Percentiles rank a stretch among this genome's conserved stretches.
These are phyloP conservation scores for Vachellia pachyceras DNA, from an alignment of 306 rosid species.

Conservation along the genomic window DNA sequence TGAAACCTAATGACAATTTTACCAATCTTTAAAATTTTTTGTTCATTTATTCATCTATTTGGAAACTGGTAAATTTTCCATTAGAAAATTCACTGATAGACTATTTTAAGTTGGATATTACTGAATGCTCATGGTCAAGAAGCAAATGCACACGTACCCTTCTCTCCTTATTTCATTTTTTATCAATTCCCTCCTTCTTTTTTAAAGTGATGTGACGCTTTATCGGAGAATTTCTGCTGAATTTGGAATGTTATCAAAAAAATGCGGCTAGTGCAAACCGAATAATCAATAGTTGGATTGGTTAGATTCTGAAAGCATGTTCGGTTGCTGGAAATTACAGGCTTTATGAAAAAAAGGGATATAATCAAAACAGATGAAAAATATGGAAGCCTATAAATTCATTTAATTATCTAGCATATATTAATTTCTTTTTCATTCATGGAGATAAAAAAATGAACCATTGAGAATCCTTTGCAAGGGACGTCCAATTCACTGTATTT, in stretches of 20 bases:
- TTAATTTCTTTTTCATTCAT: neutral
- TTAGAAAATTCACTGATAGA: constrained; percentile 31
- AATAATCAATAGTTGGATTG: neutral
- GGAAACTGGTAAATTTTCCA: too few relatives aligned
- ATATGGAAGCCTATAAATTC: neutral
- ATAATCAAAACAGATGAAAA: neutral
- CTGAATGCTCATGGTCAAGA: constrained; percentile 16
- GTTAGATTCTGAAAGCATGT: constrained; percentile 1
- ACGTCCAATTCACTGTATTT: neutral
- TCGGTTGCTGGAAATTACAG: neutral
- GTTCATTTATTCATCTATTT: too few relatives aligned
- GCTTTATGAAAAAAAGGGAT: neutral
- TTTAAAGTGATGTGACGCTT: constrained; percentile 47
- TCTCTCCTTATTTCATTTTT: constrained; percentile 7
- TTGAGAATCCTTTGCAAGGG: neutral
- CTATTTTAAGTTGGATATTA: constrained; percentile 23
- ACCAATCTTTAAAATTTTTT: too few relatives aligned
- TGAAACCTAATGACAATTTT: too few relatives aligned
- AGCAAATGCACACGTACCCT: constrained; percentile 33
- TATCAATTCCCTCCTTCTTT: neutral
- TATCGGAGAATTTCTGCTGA: constrained; percentile 38
- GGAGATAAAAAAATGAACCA: neutral
- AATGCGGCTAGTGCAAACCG: constrained; percentile 15
- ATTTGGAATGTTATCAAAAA: constrained; percentile 35
- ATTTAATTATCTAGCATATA: neutral